Percentiles rank a stretch among this genome's conserved stretches.
These are phyloP conservation scores for Cenchrus purpureus DNA, from an alignment of 176 grass and related monocot genomes.

Conservation along the genomic window DNA sequence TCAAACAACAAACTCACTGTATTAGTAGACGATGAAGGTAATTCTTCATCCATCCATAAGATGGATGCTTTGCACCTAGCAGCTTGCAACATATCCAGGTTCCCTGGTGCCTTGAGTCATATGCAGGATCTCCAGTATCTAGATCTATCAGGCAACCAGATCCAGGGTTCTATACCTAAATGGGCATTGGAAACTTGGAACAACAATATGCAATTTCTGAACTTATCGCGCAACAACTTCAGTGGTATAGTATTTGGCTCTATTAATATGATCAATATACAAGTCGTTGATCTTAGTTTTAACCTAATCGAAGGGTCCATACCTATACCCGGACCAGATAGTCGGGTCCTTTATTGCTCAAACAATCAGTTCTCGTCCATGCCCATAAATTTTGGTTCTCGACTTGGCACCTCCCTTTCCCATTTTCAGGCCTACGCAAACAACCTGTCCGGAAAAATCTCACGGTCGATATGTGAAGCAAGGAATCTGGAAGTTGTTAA, in stretches of 20 bases:
- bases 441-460: not conserved
- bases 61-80: constrained; percentile 35
- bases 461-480: not conserved
- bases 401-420: too few species aligned
- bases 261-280: not conserved
- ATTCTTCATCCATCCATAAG: constrained; percentile 27
- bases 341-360: rapidly evolving
- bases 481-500: not conserved
- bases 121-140: not conserved
- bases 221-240: constrained; percentile 64
- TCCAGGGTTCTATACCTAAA: constrained; percentile 46
- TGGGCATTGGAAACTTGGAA: constrained; percentile 52
- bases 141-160: constrained; percentile 68
- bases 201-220: not conserved
- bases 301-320: constrained; percentile 21
- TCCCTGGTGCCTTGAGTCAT: constrained; percentile 48
- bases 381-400: too few species aligned
- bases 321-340: not conserved
- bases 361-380: too few species aligned
- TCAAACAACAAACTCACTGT: constrained; percentile 59
- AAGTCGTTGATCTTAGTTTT: not conserved
- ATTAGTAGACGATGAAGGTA: not conserved
- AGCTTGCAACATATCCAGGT: constrained; percentile 56
- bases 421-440: too few species aligned
- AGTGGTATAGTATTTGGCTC: constrained; percentile 18